Conservation (phyloP, 1,284 basidiomycete genomes). For the Ganoderma lingzhi region DNA sequence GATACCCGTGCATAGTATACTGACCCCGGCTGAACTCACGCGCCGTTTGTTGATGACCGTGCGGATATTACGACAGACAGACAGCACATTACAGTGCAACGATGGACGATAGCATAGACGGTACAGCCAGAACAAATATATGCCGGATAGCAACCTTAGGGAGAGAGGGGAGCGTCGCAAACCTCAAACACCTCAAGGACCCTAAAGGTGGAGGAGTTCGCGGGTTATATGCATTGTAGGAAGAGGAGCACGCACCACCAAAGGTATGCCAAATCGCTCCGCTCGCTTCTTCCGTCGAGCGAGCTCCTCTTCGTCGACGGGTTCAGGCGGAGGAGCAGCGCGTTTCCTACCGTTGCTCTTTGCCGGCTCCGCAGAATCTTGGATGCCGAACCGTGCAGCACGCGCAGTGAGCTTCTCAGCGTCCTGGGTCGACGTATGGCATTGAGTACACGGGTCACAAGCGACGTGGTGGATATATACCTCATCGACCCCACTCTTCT, state of each 20-base stretch:
- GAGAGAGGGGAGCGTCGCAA: background rate
- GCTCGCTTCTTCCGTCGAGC: slow-evolving; percentile 67
- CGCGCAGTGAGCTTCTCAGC: slow-evolving; percentile 54
- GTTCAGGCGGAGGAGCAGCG: slow-evolving; percentile 46
- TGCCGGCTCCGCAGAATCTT: slow-evolving; percentile 22
- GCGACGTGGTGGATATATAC: slow-evolving; percentile 35
- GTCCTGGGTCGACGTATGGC: slow-evolving; percentile 47
- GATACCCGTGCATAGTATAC: slow-evolving; percentile 9
- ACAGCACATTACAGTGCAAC: slow-evolving; percentile 16
- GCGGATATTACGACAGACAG: slow-evolving; percentile 1
- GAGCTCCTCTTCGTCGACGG: slow-evolving; percentile 62
- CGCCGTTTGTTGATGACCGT: background rate
- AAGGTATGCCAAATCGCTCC: slow-evolving; percentile 59
- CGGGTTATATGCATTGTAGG: background rate
- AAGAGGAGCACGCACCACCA: slow-evolving; percentile 21
- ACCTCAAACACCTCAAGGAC: slow-evolving; percentile 8
- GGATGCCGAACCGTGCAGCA: slow-evolving; percentile 60
- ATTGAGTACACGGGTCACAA: background rate
- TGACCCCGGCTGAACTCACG: background rate
- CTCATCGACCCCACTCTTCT: slow-evolving; percentile 27
- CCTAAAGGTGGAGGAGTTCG: background rate
- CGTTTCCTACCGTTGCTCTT: slow-evolving; percentile 49
- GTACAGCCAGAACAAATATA: background rate
- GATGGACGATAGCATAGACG: slow-evolving; percentile 12
- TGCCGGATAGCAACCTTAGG: background rate